These are phyloP conservation scores for Yueomyces sp. DNA, from an alignment of 1,139 yeast genomes.

Conservation along the genomic window DNA sequence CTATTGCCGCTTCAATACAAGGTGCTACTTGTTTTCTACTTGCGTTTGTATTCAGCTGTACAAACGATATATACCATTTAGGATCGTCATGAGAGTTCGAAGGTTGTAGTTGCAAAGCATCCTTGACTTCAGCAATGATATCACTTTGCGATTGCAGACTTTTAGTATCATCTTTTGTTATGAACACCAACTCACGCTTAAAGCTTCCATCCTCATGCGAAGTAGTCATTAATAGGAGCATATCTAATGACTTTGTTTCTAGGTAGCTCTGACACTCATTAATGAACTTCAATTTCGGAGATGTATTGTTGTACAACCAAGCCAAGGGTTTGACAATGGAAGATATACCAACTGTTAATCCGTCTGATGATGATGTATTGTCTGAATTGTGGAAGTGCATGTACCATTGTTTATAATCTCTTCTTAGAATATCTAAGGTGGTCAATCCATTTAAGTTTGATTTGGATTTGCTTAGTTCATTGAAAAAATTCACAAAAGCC, in stretches of 20 bases:
- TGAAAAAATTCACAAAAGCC: conserved; percentile 24
- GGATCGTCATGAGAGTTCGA: conserved; percentile 2
- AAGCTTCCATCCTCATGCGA: conserved; percentile 36
- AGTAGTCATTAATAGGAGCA: conserved; percentile 51
- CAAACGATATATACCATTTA: conserved; percentile 17
- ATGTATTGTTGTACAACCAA: conserved; percentile 34
- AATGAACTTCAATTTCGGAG: conserved; percentile 24
- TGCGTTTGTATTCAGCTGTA: conserved; percentile 46
- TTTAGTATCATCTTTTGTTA: conserved; percentile 13
- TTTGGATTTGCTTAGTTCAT: conserved; percentile 40
- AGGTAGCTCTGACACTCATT: conserved; percentile 29
- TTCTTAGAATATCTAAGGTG: conserved; percentile 49
- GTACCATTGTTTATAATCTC: conserved; percentile 63
- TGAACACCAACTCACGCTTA: conserved; percentile 43
- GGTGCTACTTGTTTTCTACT: conserved; percentile 89
- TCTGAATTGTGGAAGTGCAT: conserved; percentile 2
- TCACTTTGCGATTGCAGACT: conserved; percentile 15
- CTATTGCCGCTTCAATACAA: conserved; percentile 12
- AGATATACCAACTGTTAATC: conserved; percentile 50
- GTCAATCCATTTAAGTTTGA: conserved; percentile 49
- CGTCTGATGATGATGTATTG: conserved; percentile 1
- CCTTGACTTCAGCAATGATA: conserved; percentile 24
- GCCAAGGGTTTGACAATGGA: conserved; percentile 55
- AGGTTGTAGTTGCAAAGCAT: conserved; percentile 25
- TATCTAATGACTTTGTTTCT: conserved; percentile 34